A percentile compares a stretch with the other conserved stretches of the same genome.
phyloP scores from a whole-genome alignment of 2,329 filamentous ascomycete genomes.

The Monosporascus sp. region DNA sequence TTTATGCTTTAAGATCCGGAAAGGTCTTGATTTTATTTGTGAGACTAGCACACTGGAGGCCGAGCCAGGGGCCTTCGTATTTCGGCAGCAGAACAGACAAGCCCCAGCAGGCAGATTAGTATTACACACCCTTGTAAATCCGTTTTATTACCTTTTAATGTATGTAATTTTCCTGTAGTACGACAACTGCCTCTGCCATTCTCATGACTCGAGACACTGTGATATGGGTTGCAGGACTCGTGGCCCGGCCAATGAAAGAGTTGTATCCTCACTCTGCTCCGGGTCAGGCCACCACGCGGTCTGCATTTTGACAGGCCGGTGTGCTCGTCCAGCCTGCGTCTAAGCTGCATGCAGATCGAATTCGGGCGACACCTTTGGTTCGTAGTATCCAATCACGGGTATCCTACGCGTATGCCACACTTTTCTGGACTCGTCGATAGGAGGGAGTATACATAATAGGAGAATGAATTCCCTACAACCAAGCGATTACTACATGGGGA shows the following conservation, averaged over 20 bases:
- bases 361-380: background rate
- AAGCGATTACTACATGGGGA: no score
- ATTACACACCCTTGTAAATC: slow-evolving; percentile 29
- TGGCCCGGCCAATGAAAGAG: background rate
- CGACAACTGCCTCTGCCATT: background rate
- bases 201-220: background rate
- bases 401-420: background rate
- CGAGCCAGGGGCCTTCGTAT: slow-evolving; percentile 11
- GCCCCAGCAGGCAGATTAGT: slow-evolving; percentile 17
- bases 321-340: no score
- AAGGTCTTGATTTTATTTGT: background rate
- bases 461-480: no score
- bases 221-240: background rate
- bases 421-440: no score
- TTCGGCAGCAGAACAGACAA: slow-evolving; percentile 16
- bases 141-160: slow-evolving; percentile 27
- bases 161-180: slow-evolving; percentile 8
- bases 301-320: background rate
- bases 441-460: no score
- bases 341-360: background rate
- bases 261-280: background rate
- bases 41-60: background rate
- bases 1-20: slow-evolving; percentile 1
- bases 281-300: background rate
- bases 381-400: background rate